A percentile compares a stretch with the other conserved stretches of the same genome.
These are phyloP conservation scores for Trichosporon sp. DNA, from an alignment of 1,284 basidiomycete species.

Conservation along the genomic window DNA sequence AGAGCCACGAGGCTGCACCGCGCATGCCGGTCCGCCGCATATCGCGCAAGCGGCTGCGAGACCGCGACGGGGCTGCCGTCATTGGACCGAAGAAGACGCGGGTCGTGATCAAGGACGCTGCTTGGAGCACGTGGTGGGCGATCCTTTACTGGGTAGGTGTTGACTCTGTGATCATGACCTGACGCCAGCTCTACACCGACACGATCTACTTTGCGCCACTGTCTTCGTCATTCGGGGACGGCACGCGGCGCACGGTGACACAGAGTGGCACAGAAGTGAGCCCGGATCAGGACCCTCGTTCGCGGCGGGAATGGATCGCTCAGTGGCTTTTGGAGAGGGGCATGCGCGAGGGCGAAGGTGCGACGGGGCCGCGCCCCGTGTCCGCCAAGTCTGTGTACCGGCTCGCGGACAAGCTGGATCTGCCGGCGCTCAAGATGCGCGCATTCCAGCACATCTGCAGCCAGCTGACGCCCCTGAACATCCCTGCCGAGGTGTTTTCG, in stretches of 20 bases:
- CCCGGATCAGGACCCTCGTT: slow-evolving; percentile 8
- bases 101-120: slow-evolving; percentile 67
- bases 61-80: neutral
- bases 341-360: slow-evolving; percentile 8
- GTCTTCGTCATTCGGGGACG: slow-evolving; percentile 53
- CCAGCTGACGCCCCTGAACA: slow-evolving; percentile 68
- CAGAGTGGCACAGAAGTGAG: neutral
- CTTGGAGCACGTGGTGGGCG: slow-evolving; percentile 75
- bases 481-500: slow-evolving; percentile 79
- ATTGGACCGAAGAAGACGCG: slow-evolving; percentile 53
- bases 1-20: neutral
- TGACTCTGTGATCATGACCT: neutral
- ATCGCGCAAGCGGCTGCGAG: slow-evolving; percentile 7
- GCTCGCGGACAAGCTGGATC: slow-evolving; percentile 63
- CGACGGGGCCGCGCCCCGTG: slow-evolving; percentile 62
- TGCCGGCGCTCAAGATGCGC: slow-evolving; percentile 41
- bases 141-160: slow-evolving; percentile 70
- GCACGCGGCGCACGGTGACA: neutral
- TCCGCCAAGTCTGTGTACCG: slow-evolving; percentile 83
- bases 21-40: neutral
- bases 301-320: slow-evolving; percentile 37
- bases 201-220: slow-evolving; percentile 75
- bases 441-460: slow-evolving; percentile 63
- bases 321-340: slow-evolving; percentile 36
- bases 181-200: slow-evolving; percentile 70